Percentiles rank a stretch among this genome's conserved stretches.
Conservation (phyloP, 2,329 filamentous ascomycete genomes). For the Aureobasidium mangrovei region DNA sequence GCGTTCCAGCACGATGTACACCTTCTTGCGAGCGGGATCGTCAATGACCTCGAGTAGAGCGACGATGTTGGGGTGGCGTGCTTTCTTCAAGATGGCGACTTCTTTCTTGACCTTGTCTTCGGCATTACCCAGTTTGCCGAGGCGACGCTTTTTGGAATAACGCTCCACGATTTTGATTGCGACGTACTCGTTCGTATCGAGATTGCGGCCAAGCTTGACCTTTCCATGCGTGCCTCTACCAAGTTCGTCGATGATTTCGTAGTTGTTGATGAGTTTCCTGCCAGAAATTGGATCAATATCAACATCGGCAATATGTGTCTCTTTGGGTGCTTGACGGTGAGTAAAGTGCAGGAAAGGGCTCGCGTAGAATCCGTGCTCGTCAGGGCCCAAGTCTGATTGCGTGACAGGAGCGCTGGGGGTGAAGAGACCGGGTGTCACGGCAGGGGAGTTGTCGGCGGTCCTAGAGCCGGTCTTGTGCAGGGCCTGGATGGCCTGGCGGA, state of each 20-base stretch:
- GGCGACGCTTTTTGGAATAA: conserved; percentile 82
- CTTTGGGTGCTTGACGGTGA: conserved; percentile 42
- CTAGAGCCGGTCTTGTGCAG: conserved; percentile 31
- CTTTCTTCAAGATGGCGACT: conserved; percentile 97
- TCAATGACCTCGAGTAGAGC: conserved; percentile 95
- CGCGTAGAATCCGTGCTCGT: conserved; percentile 36
- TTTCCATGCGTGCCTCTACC: conserved; percentile 95
- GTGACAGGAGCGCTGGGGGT: conserved; percentile 23
- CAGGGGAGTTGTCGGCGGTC: conserved; percentile 39
- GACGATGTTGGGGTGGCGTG: conserved; percentile 93
- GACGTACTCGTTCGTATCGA: conserved; percentile 66
- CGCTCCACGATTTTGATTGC: conserved; percentile 98
- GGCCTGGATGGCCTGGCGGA: conserved; percentile 34
- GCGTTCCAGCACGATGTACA: conserved; percentile 95
- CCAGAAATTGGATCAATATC: conserved; percentile 83
- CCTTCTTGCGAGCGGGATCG: conserved; percentile 91
- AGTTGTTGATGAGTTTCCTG: conserved; percentile 94
- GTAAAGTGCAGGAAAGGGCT: conserved; percentile 43
- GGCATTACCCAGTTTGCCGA: conserved; percentile 65
- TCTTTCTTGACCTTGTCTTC: conserved; percentile 86
- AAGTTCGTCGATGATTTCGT: conserved; percentile 93
- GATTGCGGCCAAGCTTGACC: conserved; percentile 84
- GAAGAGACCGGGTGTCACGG: conserved; percentile 41
- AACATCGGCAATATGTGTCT: conserved; percentile 80
- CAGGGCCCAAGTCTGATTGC: conserved; percentile 25